Evolutionary conservation across 352 stramenopile genomes (phyloP).

Genomic region (Phytophthora cajani): DNA sequence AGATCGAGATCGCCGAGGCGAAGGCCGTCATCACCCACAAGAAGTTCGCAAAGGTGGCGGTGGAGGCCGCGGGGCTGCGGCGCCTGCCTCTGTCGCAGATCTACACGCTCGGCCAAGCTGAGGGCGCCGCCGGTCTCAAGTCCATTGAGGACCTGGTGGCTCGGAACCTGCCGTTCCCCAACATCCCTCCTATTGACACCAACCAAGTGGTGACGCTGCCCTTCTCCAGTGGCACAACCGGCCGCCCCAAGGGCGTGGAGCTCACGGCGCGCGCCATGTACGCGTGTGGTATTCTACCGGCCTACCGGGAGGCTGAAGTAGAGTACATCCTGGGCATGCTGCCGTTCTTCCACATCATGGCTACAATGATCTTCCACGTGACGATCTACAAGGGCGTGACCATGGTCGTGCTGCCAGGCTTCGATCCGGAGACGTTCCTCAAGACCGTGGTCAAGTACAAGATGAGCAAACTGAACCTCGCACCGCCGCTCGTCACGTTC

Average conservation of each 20-base stretch:
- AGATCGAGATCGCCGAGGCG: constrained; percentile 45
- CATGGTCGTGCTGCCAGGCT: constrained; percentile 89
- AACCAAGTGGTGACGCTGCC: constrained; percentile 63
- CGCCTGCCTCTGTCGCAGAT: constrained; percentile 24
- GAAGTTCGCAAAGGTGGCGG: constrained; percentile 39
- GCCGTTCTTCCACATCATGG: constrained; percentile 97
- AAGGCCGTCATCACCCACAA: constrained; percentile 50
- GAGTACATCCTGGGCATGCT: constrained; percentile 66
- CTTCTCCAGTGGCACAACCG: constrained; percentile 94
- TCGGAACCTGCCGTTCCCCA: constrained; percentile 33
- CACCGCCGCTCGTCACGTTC: constrained; percentile 81
- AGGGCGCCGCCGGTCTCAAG: constrained; percentile 11
- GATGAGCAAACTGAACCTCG: constrained; percentile 53
- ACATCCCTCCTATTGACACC: constrained; percentile 33
- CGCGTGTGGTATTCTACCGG: constrained; percentile 73
- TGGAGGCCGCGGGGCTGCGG: constrained; percentile 33
- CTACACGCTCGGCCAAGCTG: constrained; percentile 35
- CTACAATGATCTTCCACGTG: constrained; percentile 84
- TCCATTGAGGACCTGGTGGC: constrained; percentile 40
- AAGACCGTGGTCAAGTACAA: constrained; percentile 71
- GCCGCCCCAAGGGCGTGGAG: constrained; percentile 91
- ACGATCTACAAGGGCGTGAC: constrained; percentile 80
- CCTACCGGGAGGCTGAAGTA: constrained; percentile 49
- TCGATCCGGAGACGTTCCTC: constrained; percentile 91
- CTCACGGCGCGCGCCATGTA: constrained; percentile 87